A percentile compares a stretch with the other conserved stretches of the same genome.
Evolutionary conservation across 495 filamentous ascomycete genomes (phyloP).

Genomic region (Pseudoneurospora amorphoporcata): DNA sequence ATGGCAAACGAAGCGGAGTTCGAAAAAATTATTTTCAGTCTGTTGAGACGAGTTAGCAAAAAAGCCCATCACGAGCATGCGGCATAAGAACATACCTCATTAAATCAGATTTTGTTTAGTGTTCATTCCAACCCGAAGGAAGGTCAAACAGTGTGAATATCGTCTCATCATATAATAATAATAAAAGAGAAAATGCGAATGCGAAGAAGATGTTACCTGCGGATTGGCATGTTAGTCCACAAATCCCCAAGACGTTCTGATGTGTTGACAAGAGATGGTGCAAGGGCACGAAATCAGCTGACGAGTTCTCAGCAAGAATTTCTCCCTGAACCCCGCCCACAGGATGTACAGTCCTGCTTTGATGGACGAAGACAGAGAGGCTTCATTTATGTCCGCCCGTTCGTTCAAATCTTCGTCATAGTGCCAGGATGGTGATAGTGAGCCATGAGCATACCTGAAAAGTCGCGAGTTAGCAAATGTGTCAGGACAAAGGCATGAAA

Average conservation of each 20-base stretch:
- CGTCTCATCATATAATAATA: slow-evolving; percentile 35
- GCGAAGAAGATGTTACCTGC: slow-evolving; percentile 33
- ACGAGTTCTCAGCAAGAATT: slow-evolving; percentile 97
- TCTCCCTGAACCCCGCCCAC: slow-evolving; percentile 54
- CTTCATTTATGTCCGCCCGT: slow-evolving; percentile 95
- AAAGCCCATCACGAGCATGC: background rate
- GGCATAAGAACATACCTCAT: slow-evolving; percentile 59
- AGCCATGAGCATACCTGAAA: slow-evolving; percentile 48
- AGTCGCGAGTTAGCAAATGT: slow-evolving; percentile 26
- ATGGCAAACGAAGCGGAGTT: slow-evolving; percentile 9
- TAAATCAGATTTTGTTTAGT: slow-evolving; percentile 94
- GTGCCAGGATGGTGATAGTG: slow-evolving; percentile 36
- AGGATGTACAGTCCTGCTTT: slow-evolving; percentile 81
- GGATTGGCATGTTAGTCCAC: slow-evolving; percentile 24
- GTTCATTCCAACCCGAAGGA: slow-evolving; percentile 63
- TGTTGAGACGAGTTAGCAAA: slow-evolving; percentile 34
- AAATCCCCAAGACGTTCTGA: background rate
- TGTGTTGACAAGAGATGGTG: slow-evolving; percentile 4
- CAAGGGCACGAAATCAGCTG: slow-evolving; percentile 61
- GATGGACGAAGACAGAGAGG: slow-evolving; percentile 48
- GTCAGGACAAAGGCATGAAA: slow-evolving; percentile 18
- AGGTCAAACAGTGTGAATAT: slow-evolving; percentile 99
- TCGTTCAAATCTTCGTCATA: slow-evolving; percentile 86
- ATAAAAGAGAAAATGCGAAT: slow-evolving; percentile 13
- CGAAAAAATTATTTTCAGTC: slow-evolving; percentile 21